phyloP scores from a whole-genome alignment of 2,329 filamentous ascomycete species.

The Penicillium vulpinum region DNA sequence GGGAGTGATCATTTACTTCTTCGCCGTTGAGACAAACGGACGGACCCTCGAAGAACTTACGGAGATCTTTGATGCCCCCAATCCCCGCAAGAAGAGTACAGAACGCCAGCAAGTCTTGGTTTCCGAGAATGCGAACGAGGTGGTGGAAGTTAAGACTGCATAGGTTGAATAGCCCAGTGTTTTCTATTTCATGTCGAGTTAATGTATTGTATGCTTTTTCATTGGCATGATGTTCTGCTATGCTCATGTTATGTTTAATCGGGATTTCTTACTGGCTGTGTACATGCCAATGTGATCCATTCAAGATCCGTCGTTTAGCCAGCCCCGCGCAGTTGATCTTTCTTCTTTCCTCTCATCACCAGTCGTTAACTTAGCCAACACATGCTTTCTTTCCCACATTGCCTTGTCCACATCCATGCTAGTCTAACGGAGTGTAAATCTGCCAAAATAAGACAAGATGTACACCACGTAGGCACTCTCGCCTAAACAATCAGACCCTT shows the following conservation, averaged over 20 bases:
- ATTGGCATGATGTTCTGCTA: neutral
- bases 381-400: too few relatives aligned
- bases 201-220: neutral
- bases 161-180: neutral
- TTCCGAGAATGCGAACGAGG: neutral
- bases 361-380: too few relatives aligned
- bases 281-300: too few relatives aligned
- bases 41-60: slow-evolving; percentile 36
- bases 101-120: slow-evolving; percentile 40
- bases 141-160: neutral
- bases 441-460: too few relatives aligned
- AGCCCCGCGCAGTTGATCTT: too few relatives aligned
- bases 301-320: too few relatives aligned
- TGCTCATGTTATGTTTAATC: too few relatives aligned
- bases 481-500: too few relatives aligned
- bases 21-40: slow-evolving; percentile 36
- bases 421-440: too few relatives aligned
- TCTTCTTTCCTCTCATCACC: too few relatives aligned
- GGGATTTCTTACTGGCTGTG: neutral
- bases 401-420: too few relatives aligned
- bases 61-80: slow-evolving; percentile 40
- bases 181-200: neutral
- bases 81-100: slow-evolving; percentile 38
- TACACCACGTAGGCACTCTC: too few relatives aligned
- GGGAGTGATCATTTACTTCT: slow-evolving; percentile 32